Conservation (phyloP, 2,329 filamentous ascomycete species). For the Bipolaris oryzae region DNA sequence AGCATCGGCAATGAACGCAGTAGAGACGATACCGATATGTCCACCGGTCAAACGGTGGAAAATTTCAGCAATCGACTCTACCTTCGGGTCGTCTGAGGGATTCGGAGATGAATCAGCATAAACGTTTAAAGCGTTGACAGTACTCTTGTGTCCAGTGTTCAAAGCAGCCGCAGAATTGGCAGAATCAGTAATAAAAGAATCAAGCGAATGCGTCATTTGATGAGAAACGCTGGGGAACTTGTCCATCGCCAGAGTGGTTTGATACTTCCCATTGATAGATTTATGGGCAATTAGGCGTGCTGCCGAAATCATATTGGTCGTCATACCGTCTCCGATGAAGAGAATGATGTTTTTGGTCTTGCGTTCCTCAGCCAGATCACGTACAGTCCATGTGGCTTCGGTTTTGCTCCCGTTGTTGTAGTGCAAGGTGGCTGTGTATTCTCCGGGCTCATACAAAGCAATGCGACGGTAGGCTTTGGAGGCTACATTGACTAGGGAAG, state of each 20-base stretch:
- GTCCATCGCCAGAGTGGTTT: conserved; percentile 76
- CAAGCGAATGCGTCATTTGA: conserved; percentile 86
- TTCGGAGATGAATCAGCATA: conserved; percentile 78
- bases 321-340: conserved; percentile 76
- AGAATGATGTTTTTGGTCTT: conserved; percentile 85
- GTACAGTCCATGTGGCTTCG: conserved; percentile 76
- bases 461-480: conserved; percentile 79
- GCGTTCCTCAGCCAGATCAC: conserved; percentile 70
- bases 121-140: conserved; percentile 80
- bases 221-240: conserved; percentile 85
- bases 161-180: conserved; percentile 84
- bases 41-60: conserved; percentile 72
- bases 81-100: conserved; percentile 81
- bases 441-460: conserved; percentile 77
- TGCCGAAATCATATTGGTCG: conserved; percentile 79
- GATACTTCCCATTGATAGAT: conserved; percentile 83
- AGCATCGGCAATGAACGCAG: conserved; percentile 81
- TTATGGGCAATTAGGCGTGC: conserved; percentile 82
- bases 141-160: conserved; percentile 83
- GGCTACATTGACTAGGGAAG: conserved; percentile 78
- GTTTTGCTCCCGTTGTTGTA: conserved; percentile 78
- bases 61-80: conserved; percentile 82
- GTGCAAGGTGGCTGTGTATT: conserved; percentile 75
- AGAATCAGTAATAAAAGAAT: conserved; percentile 84
- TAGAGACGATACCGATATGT: conserved; percentile 69